Percentiles rank a stretch among this genome's conserved stretches.
phyloP scores from a whole-genome alignment of 2,329 filamentous ascomycete species.

The Penicillium sp. region DNA sequence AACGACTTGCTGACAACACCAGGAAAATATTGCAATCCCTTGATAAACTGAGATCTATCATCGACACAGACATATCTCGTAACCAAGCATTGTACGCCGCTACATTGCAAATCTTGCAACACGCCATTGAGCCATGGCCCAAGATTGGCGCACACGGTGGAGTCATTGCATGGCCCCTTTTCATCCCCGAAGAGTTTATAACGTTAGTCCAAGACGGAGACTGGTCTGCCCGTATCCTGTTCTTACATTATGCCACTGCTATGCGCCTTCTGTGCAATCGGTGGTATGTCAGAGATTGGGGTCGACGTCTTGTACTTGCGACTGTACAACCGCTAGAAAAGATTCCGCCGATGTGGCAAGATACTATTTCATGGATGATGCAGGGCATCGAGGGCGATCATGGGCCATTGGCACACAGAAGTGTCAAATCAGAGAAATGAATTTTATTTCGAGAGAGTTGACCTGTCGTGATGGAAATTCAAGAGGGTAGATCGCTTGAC shows the following conservation, averaged over 20 bases:
- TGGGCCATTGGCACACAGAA: background rate
- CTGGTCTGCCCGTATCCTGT: conserved; percentile 32
- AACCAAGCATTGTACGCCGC: conserved; percentile 19
- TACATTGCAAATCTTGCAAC: conserved; percentile 28
- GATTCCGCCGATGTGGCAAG: conserved; percentile 27
- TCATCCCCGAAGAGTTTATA: conserved; percentile 28
- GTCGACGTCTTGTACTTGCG: conserved; percentile 29
- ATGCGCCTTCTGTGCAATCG: conserved; percentile 34
- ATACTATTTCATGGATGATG: conserved; percentile 30
- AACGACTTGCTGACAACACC: background rate
- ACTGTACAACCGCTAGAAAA: conserved; percentile 28
- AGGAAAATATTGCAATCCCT: conserved; percentile 30
- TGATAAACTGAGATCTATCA: conserved; percentile 12
- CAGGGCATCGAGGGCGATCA: conserved; percentile 21
- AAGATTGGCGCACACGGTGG: conserved; percentile 29
- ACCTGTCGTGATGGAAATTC: background rate
- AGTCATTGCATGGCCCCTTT: conserved; percentile 32
- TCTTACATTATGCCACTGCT: conserved; percentile 31
- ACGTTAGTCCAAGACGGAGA: conserved; percentile 27
- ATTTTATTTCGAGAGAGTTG: background rate
- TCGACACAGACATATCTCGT: conserved; percentile 14
- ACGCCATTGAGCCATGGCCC: conserved; percentile 31
- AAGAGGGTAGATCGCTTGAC: background rate
- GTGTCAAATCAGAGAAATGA: background rate
- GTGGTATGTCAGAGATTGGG: conserved; percentile 36